phyloP scores from a whole-genome alignment of 768 basidiomycete genomes.

The Collybia sordida region DNA sequence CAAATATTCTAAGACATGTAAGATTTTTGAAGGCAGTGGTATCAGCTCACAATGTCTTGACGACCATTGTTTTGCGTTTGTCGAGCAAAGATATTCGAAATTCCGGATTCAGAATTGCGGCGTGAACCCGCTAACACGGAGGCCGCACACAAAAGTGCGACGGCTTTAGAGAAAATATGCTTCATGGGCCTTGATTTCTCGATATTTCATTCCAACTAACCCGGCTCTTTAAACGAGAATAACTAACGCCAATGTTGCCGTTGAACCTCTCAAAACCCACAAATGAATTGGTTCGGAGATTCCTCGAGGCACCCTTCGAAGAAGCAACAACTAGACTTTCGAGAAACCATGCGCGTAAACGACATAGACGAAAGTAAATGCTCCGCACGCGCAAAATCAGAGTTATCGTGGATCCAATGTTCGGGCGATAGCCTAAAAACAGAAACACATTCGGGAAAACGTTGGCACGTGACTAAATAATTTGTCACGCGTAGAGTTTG shows the following conservation, averaged over 20 bases:
- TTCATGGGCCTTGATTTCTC: constrained; percentile 19
- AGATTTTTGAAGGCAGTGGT: background rate
- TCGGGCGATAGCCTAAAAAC: constrained; percentile 2
- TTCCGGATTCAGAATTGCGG: background rate
- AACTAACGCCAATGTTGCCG: background rate
- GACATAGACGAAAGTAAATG: background rate
- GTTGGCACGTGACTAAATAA: background rate
- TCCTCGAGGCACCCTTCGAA: constrained; percentile 5
- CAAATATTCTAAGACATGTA: background rate
- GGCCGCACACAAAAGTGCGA: constrained; percentile 20
- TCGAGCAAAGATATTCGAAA: constrained; percentile 9
- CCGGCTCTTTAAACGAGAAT: constrained; percentile 7
- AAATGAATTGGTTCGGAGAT: constrained; percentile 6
- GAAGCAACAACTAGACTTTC: background rate
- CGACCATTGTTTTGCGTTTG: constrained; percentile 25
- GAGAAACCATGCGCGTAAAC: background rate
- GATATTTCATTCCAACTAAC: background rate
- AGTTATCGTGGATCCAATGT: background rate
- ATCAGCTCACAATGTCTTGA: constrained; percentile 28
- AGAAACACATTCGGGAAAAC: background rate
- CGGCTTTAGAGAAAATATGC: constrained; percentile 13
- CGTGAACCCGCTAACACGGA: constrained; percentile 20
- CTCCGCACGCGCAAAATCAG: background rate
- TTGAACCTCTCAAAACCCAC: constrained; percentile 5
- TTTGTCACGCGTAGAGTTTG: too few species aligned